Evolutionary conservation across 805 yeast genomes (phyloP), one percentile per base, ranked within the genome.

Genomic region (Candida silvicultrix): DNA sequence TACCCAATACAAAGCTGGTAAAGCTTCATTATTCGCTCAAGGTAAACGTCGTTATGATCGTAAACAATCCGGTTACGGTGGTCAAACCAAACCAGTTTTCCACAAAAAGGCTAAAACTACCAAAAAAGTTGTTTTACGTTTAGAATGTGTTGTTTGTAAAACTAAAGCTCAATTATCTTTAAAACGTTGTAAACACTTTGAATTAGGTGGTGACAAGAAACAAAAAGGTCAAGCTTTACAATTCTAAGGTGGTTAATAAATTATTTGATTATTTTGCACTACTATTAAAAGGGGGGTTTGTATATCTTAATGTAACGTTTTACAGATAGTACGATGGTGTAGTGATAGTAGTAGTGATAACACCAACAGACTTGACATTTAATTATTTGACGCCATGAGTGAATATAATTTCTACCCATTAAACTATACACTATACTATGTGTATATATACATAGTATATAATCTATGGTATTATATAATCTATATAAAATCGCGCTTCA

Each of bases 41-140:
- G 99, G 99, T 85, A 94, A 95, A 92, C 89, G 99, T 84, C 90
- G 99, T 83, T 94, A 94, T 82, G 99, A 94, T 92, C 96, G 99
- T 80, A 94, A 94, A 80, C 99, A 94, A 82, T 73, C 86, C 68
- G 99, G 99, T 89, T 94, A 83, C 80, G 99, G 99, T 88, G 99
- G 99, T 88, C 99, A 94, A 82, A 94, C 99, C 79, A 94, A 89
- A 83, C 99, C 84, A 73, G 85, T 94, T 79, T 94, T 94, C 97
- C 98, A 89, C 87, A 94, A 94, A 88, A 94, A 94, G 79, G 99
- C 99, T 68, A 94, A 94, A 89, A 94, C 98, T 66, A 94, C 99
- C 83, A 94, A 94, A 89, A 94, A 94, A 87, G 96, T 94, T 74
- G 99, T 94, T 62, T 85, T 94, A 73, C 92, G 97, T 82, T 85